A percentile compares a stretch with the other conserved stretches of the same genome.
These are phyloP conservation scores for Colletotrichum sansevieriae DNA, from an alignment of 2,329 filamentous ascomycete species.

Conservation along the genomic window DNA sequence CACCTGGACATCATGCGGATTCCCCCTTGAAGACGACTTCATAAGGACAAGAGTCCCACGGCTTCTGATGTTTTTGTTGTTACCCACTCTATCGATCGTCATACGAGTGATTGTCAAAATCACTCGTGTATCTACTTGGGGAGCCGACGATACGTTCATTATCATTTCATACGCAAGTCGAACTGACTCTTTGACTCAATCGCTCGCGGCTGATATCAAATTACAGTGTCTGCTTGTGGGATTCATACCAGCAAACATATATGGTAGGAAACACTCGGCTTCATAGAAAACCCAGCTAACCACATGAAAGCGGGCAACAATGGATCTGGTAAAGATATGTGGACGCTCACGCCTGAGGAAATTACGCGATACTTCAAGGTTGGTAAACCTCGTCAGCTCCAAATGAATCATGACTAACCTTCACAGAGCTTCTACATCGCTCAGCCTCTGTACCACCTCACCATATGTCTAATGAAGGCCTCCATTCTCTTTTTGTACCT, in stretches of 20 bases:
- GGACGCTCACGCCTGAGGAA: conserved; percentile 7
- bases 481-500: conserved; percentile 54
- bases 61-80: not conserved
- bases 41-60: not conserved
- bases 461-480: conserved; percentile 51
- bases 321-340: conserved; percentile 15
- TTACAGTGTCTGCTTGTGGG: not conserved
- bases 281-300: not conserved
- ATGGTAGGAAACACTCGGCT: not conserved
- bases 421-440: conserved; percentile 49
- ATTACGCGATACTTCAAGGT: not conserved
- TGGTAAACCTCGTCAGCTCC: rapidly evolving
- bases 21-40: not conserved
- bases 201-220: not conserved
- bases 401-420: not conserved
- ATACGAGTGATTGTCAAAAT: not conserved
- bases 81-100: conserved; percentile 1
- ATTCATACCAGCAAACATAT: not conserved
- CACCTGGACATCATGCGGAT: not conserved
- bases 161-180: conserved; percentile 4
- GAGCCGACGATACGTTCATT: conserved; percentile 19
- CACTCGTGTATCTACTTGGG: not conserved
- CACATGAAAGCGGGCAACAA: not conserved
- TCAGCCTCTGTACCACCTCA: conserved; percentile 51
- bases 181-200: too few relatives aligned